Conservation (phyloP, 352 stramenopile species). For the Phytopythium ostracodes region DNA sequence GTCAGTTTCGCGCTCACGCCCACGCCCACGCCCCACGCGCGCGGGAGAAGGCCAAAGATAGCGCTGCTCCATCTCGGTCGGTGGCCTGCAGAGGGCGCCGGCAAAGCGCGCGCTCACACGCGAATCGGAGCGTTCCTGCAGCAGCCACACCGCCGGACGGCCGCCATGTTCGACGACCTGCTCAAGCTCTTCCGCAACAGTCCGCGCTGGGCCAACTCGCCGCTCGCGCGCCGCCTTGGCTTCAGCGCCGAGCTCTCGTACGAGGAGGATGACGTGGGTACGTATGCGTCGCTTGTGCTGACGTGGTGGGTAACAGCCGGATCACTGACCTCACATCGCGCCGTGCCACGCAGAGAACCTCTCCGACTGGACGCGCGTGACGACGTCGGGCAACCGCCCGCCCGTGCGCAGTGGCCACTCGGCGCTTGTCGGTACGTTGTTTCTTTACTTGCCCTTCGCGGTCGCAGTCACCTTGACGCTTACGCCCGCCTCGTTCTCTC, state of each 20-base stretch:
- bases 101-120: conserved; percentile 3
- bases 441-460: background rate
- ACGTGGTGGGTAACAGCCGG: background rate
- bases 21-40: background rate
- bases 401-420: conserved; percentile 77
- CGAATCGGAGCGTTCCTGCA: conserved; percentile 6
- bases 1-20: background rate
- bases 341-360: conserved; percentile 24
- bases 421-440: conserved; percentile 67
- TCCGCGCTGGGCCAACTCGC: conserved; percentile 73
- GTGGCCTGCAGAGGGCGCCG: conserved; percentile 1
- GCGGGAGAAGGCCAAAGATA: conserved; percentile 1
- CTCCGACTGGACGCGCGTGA: conserved; percentile 76
- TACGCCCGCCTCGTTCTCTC: background rate
- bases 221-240: conserved; percentile 62
- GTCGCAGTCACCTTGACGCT: background rate
- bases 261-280: conserved; percentile 56
- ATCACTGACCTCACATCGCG: background rate
- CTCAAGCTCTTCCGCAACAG: conserved; percentile 83
- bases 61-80: conserved; percentile 5
- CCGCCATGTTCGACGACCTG: conserved; percentile 58
- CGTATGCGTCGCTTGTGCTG: background rate
- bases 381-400: conserved; percentile 60
- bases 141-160: background rate
- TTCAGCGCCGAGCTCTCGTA: conserved; percentile 61